These are phyloP conservation scores for Neofusicoccum sp. DNA, from an alignment of 2,329 filamentous ascomycete genomes.

Conservation along the genomic window DNA sequence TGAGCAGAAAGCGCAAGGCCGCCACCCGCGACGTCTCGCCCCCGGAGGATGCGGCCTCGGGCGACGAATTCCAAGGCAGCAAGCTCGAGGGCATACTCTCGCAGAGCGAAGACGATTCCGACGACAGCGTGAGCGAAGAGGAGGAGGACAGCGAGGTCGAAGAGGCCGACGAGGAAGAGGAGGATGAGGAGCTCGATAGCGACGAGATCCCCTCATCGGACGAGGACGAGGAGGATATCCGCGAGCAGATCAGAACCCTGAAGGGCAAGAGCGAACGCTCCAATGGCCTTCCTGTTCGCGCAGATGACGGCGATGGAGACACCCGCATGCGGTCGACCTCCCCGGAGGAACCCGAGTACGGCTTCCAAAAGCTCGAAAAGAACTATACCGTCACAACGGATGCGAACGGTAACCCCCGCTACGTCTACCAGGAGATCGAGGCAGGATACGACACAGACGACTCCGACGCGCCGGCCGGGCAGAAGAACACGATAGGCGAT, in stretches of 20 bases:
- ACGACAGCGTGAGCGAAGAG: conserved; percentile 29
- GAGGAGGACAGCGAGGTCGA: conserved; percentile 30
- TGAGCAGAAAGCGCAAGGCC: conserved; percentile 48
- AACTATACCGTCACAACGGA: conserved; percentile 71
- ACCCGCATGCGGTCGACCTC: conserved; percentile 23
- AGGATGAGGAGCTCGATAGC: conserved; percentile 41
- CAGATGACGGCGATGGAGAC: conserved; percentile 26
- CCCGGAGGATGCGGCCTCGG: conserved; percentile 28
- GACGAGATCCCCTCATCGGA: conserved; percentile 45
- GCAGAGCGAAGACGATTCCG: conserved; percentile 45
- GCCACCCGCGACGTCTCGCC: conserved; percentile 39
- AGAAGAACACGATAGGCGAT: conserved; percentile 89
- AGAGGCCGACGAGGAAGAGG: conserved; percentile 32
- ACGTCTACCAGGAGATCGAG: conserved; percentile 91
- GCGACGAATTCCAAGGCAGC: conserved; percentile 38
- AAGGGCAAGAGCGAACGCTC: conserved; percentile 36
- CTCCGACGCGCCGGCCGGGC: conserved; percentile 71
- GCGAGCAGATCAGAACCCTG: conserved; percentile 47
- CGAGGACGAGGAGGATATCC: conserved; percentile 45
- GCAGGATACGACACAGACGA: conserved; percentile 96
- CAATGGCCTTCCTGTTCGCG: conserved; percentile 8
- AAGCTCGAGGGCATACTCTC: conserved; percentile 46
- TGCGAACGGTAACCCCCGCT: conserved; percentile 87
- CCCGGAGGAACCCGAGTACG: conserved; percentile 28
- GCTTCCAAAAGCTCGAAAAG: conserved; percentile 33